These are phyloP conservation scores for Protea cynaroides DNA, from an alignment of 164 flowering plant species.

Conservation along the genomic window DNA sequence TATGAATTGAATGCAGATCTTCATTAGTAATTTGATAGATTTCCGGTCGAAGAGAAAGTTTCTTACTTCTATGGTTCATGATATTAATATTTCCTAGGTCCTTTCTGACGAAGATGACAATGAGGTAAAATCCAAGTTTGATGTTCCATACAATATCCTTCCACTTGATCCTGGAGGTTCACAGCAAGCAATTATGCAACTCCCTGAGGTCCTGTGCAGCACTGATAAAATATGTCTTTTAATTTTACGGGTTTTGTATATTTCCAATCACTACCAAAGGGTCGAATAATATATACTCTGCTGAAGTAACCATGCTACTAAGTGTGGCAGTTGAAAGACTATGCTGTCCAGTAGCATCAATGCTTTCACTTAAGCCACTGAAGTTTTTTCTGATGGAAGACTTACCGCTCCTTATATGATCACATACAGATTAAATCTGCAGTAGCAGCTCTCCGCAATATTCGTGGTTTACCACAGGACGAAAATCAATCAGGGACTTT, in stretches of 20 bases:
- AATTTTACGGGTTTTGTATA: too few relatives aligned
- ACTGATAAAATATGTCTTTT: conserved; percentile 1
- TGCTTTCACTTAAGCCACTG: not conserved
- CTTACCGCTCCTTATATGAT: conserved; percentile 3
- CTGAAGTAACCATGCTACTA: too few relatives aligned
- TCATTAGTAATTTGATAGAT: not conserved
- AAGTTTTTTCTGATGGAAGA: not conserved
- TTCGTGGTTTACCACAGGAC: conserved; percentile 59
- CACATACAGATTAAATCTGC: conserved; percentile 71
- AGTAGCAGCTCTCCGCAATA: conserved; percentile 49
- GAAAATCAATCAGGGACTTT: conserved; percentile 30
- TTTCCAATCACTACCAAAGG: too few relatives aligned
- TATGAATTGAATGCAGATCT: not conserved
- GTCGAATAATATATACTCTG: not conserved
- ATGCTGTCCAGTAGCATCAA: not conserved
- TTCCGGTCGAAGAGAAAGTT: not conserved
- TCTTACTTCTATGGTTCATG: not conserved
- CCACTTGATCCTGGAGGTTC: conserved; percentile 78
- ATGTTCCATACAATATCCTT: conserved; percentile 73
- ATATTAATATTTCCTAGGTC: conserved; percentile 25
- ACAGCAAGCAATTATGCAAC: conserved; percentile 79
- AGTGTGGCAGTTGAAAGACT: too few relatives aligned
- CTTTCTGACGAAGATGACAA: conserved; percentile 44
- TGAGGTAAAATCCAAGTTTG: conserved; percentile 35
- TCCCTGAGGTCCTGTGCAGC: conserved; percentile 65